Base-by-base conservation (phyloP, 345 rosid genomes). In the Conringia planisiliqua region DNA sequence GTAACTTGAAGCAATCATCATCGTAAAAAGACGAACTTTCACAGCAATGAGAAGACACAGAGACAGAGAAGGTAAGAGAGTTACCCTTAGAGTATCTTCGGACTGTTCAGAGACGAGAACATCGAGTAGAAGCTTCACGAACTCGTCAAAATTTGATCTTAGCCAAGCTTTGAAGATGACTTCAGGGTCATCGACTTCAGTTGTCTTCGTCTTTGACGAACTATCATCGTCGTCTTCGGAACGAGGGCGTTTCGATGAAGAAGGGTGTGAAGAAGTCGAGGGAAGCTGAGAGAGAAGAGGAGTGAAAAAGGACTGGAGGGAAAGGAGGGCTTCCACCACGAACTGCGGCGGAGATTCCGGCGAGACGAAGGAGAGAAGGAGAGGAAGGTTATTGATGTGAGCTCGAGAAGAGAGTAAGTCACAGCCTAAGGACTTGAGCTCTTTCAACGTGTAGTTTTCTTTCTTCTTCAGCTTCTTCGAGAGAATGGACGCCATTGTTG, bases 291-390 rank as follows among this genome's bases (percentile, higher is more conserved):
- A 87, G 70, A 89, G 89, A 17, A 95, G 80, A 16, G 97, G 88
- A 3, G 89, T 80, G 86, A 90, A 95, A 80, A 95, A 95, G 26
- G 99, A 86, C 58, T 92, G 99, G 54, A 95, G 90, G 14, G 96
- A 86, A 82, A 95, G 97, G 73, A 95, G 85, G 0, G 97, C 85
- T 70, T 95, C 97, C 1, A 95, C 84, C 9, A 81, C 83, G 75
- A 80, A 79, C 22, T 82, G 87, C 60, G 99, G 91, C 54, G 92
- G 87, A 33, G 84, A 83, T 10, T 68, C 52, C 0, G 92, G 87
- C 43, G 91, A 80, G 46, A 95, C n/a, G 85, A 79, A 85, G 16
- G 83, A 60, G 81, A 95, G 89, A 33, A 95, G 91, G 74, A 85
- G 65, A 40, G 99, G 96, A 44, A 92, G 87, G 72, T 92, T 90